phyloP scores from a whole-genome alignment of 768 basidiomycete species.

The Termitomyces sp. region DNA sequence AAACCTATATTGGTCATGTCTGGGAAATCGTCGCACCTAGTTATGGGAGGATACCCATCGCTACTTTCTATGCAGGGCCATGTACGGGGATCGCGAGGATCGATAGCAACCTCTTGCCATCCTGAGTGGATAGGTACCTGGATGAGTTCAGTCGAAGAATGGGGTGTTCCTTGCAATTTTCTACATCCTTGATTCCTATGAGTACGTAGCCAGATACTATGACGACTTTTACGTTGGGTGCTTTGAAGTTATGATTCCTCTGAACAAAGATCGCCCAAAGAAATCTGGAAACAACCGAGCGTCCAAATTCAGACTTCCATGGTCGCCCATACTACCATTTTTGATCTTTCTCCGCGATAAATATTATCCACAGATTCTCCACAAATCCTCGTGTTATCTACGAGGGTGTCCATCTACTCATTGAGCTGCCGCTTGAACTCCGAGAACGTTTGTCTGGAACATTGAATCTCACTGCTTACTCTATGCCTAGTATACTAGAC shows the following conservation, averaged over 20 bases:
- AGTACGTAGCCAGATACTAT: not conserved
- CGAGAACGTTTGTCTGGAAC: not conserved
- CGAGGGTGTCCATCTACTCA: no score
- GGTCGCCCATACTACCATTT: no score
- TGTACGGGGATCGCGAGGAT: not conserved
- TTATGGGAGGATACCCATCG: not conserved
- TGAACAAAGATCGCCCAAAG: no score
- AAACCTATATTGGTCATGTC: slow-evolving; percentile 9
- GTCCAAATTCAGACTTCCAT: not conserved
- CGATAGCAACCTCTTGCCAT: not conserved
- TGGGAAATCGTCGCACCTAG: slow-evolving; percentile 4
- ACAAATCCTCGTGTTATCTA: not conserved
- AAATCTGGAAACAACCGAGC: not conserved
- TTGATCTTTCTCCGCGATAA: no score
- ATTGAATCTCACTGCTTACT: not conserved
- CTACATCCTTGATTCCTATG: not conserved
- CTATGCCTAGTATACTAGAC: not conserved
- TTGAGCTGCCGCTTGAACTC: no score
- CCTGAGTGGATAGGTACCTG: not conserved
- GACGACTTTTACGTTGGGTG: not conserved
- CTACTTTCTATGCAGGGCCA: slow-evolving; percentile 1
- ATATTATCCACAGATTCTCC: not conserved
- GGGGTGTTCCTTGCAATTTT: not conserved
- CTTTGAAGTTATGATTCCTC: not conserved
- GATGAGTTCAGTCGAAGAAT: not conserved